Evolutionary conservation across 2,329 filamentous ascomycete species (phyloP), one percentile per base, ranked within the genome.

Genomic region (Ploettnerulaceae sp.): DNA sequence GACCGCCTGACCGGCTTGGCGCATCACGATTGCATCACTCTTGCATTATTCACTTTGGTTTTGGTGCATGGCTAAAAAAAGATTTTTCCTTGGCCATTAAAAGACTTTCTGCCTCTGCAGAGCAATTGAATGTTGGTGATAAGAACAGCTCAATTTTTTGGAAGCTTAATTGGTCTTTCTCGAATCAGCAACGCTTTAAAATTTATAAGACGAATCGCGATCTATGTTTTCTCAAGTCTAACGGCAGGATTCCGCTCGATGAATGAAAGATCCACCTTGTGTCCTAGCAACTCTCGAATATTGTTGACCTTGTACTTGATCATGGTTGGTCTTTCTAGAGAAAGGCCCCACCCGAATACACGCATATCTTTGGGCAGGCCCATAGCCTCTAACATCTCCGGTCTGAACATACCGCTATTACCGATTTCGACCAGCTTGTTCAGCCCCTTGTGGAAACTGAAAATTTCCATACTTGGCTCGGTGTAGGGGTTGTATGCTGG

Each of bases 391-490:
- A 96, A 69, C 91, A 97, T 96, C 70, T 98, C 93, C 1, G 93
- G 90, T 57, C 93, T 78, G 81, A 98, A 98, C 90, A 98, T 97
- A 54, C 93, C 93, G 60, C 85, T 91, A 72, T 98, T 97, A 50
- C 93, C 93, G 64, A 97, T 97, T 72, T 97, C 93, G 20, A 97
- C 88, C 71, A 94, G 84, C 73, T 95, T 95, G 61, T 80, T 80
- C 39, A 96, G 72, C 3, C 89, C 91, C 61, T 84, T 79, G 74
- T 97, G 93, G 73, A 84, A 97, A 56, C 87, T 89, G 71, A 97
- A 98, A 57, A 98, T 95, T 70, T 98, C 93, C 89, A 98, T 94
- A 65, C 84, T 86, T 22, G 93, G 90, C 70, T 98, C 93, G 21
- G 89, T 95, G 73, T 94, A 90, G 1, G 87, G 88, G 71, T 95